Percentiles rank a stretch among this genome's conserved stretches.
Evolutionary conservation across 768 basidiomycete genomes (phyloP).

Genomic region (Psilocybe tampanensis): DNA sequence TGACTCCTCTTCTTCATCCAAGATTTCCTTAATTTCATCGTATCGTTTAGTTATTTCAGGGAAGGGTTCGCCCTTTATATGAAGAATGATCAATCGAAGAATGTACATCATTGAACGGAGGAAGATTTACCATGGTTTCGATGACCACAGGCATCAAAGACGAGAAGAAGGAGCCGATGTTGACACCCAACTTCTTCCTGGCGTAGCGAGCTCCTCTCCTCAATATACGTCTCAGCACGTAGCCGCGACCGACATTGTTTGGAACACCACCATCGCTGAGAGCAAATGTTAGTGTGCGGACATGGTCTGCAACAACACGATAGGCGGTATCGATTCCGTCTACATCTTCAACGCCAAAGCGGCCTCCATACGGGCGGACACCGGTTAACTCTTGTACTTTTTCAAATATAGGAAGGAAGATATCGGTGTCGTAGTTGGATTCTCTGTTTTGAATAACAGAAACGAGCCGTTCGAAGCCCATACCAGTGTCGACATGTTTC

Average conservation of each 20-base stretch:
- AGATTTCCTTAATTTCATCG: conserved; percentile 88
- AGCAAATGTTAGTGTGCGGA: conserved; percentile 93
- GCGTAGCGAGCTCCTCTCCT: conserved; percentile 95
- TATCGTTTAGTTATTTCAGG: conserved; percentile 88
- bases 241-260: conserved; percentile 94
- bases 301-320: conserved; percentile 95
- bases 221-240: conserved; percentile 93
- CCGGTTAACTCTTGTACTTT: conserved; percentile 89
- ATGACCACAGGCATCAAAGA: conserved; percentile 88
- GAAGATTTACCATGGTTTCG: conserved; percentile 73
- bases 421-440: conserved; percentile 98
- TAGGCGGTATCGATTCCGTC: conserved; percentile 99
- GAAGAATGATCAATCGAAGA: conserved; percentile 3
- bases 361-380: conserved; percentile 84
- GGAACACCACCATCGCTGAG: conserved; percentile 96
- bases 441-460: conserved; percentile 88
- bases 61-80: conserved; percentile 74
- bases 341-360: conserved; percentile 91
- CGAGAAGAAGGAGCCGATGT: conserved; percentile 95
- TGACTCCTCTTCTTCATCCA: conserved; percentile 97
- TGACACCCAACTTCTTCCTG: conserved; percentile 90
- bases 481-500: conserved; percentile 97
- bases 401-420: conserved; percentile 87
- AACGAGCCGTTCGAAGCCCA: conserved; percentile 98
- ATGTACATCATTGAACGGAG: neutral